Conservation (phyloP, 305 asterid genomes). For the Solanum hybrid region DNA sequence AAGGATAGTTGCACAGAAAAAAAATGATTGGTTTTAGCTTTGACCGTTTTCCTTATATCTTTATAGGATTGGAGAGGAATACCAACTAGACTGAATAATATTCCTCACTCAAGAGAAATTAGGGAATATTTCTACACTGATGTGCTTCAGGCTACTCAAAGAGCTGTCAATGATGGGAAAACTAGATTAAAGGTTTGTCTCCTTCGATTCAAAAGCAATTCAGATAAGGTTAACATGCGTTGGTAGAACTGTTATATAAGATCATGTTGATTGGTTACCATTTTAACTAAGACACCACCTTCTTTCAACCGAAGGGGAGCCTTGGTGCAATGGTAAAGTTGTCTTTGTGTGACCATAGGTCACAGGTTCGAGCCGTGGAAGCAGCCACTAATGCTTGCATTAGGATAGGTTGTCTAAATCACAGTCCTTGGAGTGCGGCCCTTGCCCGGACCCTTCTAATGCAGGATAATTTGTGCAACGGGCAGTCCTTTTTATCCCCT, state of each 20-base stretch:
- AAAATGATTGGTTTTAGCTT: not conserved
- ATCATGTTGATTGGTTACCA: not conserved
- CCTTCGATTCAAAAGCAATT: not conserved
- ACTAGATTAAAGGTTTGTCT: conserved; percentile 61
- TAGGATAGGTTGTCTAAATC: not conserved
- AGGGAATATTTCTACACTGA: conserved; percentile 78
- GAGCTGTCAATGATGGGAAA: conserved; percentile 76
- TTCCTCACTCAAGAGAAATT: conserved; percentile 96
- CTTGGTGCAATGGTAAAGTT: not conserved
- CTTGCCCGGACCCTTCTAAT: not conserved
- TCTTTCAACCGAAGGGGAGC: not conserved
- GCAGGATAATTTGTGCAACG: not conserved
- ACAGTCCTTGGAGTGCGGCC: not conserved
- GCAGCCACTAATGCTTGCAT: not conserved
- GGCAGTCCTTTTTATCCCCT: not conserved
- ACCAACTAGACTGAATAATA: conserved; percentile 84
- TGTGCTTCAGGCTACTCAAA: conserved; percentile 71
- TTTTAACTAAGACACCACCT: not conserved
- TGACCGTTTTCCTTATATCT: conserved; percentile 10
- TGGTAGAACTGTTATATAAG: not conserved
- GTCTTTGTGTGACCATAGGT: not conserved
- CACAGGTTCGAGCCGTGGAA: not conserved
- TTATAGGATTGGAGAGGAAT: conserved; percentile 89
- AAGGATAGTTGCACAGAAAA: not conserved
- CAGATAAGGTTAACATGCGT: not conserved